phyloP scores from a whole-genome alignment of 345 rosid species.

The Boechera stricta region DNA sequence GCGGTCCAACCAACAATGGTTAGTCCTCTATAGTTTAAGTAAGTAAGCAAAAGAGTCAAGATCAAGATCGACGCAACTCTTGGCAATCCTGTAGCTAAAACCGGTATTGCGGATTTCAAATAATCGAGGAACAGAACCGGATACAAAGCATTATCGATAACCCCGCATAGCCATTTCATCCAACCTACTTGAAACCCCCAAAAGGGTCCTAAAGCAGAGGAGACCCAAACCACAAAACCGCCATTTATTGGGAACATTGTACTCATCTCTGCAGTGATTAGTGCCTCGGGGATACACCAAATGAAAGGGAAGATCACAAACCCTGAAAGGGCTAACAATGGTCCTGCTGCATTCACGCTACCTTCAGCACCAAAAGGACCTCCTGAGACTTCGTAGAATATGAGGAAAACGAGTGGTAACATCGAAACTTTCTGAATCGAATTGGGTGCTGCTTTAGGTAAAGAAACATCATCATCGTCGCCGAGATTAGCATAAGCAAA shows the following conservation, averaged over 20 bases:
- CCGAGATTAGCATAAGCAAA: slow-evolving; percentile 11
- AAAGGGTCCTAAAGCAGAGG: slow-evolving; percentile 68
- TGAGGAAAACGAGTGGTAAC: slow-evolving; percentile 72
- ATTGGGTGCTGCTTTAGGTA: slow-evolving; percentile 39
- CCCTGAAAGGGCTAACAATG: slow-evolving; percentile 65
- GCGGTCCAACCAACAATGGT: slow-evolving; percentile 75
- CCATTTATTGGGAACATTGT: slow-evolving; percentile 82
- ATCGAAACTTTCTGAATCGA: slow-evolving; percentile 58
- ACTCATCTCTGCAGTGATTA: slow-evolving; percentile 85
- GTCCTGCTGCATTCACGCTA: slow-evolving; percentile 76
- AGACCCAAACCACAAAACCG: slow-evolving; percentile 83
- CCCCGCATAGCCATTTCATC: slow-evolving; percentile 88
- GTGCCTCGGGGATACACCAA: slow-evolving; percentile 80
- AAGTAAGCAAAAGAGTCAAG: slow-evolving; percentile 61
- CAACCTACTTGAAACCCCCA: slow-evolving; percentile 88
- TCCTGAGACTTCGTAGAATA: slow-evolving; percentile 54
- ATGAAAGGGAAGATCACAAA: slow-evolving; percentile 71
- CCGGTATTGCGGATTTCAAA: slow-evolving; percentile 62
- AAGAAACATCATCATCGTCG: slow-evolving; percentile 39
- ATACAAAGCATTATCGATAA: slow-evolving; percentile 72
- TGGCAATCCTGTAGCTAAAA: slow-evolving; percentile 58
- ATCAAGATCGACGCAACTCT: slow-evolving; percentile 52
- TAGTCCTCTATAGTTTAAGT: slow-evolving; percentile 71
- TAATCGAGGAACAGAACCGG: slow-evolving; percentile 77
- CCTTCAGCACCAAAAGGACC: slow-evolving; percentile 80